phyloP scores from a whole-genome alignment of 2,329 filamentous ascomycete genomes.

The Atkinsonella texensis region DNA sequence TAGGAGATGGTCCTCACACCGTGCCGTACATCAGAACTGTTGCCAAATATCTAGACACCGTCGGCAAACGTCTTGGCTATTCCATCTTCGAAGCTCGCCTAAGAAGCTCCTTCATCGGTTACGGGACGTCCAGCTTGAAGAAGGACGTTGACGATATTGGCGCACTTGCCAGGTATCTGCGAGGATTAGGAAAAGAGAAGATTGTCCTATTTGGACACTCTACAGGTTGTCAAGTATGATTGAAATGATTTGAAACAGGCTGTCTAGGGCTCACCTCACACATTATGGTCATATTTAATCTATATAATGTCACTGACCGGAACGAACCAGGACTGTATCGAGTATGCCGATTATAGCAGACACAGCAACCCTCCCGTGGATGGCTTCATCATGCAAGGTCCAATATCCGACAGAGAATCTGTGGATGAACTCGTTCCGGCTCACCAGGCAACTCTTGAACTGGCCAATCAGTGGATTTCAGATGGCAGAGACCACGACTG shows the following conservation, averaged over 20 bases:
- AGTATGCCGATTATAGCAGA: slow-evolving; percentile 35
- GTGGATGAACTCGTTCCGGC: slow-evolving; percentile 34
- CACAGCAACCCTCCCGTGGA: slow-evolving; percentile 44
- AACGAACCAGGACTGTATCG: slow-evolving; percentile 38
- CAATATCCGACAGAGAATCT: slow-evolving; percentile 65
- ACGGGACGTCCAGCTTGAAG: slow-evolving; percentile 35
- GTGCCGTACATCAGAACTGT: slow-evolving; percentile 43
- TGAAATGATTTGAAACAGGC: neutral
- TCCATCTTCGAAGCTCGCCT: slow-evolving; percentile 46
- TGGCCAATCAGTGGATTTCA: slow-evolving; percentile 42
- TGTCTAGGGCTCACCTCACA: too few relatives aligned
- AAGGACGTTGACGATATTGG: slow-evolving; percentile 43
- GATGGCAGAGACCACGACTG: slow-evolving; percentile 41
- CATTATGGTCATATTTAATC: too few relatives aligned
- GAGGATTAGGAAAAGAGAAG: slow-evolving; percentile 35
- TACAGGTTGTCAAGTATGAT: slow-evolving; percentile 41
- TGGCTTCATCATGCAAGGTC: slow-evolving; percentile 68
- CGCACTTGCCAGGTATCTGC: slow-evolving; percentile 40
- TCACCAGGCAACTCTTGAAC: slow-evolving; percentile 31
- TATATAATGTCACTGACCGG: neutral
- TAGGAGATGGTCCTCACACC: slow-evolving; percentile 57
- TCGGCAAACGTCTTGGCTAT: slow-evolving; percentile 26
- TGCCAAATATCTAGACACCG: slow-evolving; percentile 28
- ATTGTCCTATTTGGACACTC: slow-evolving; percentile 47
- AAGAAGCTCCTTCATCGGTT: slow-evolving; percentile 40